Conservation (phyloP, 768 basidiomycete genomes). For the Lyophyllum shimeji region DNA sequence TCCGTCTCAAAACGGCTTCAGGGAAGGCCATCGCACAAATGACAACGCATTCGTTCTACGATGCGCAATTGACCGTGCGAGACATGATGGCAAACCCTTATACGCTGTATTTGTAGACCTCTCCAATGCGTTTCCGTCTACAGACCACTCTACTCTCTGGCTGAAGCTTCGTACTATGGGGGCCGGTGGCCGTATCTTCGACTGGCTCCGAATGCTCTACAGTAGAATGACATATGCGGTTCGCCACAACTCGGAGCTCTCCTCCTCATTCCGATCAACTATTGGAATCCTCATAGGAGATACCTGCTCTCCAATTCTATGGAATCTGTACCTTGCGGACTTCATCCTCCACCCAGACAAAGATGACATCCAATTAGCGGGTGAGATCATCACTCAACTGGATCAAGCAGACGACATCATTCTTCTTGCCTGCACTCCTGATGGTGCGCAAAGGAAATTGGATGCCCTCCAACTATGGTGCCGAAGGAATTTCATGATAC, state of each 20-base stretch:
- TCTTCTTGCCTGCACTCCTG: constrained; percentile 14
- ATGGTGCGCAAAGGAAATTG: constrained; percentile 18
- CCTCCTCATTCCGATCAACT: background rate
- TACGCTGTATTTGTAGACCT: constrained; percentile 19
- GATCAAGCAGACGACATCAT: constrained; percentile 27
- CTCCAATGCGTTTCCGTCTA: constrained; percentile 29
- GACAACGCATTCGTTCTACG: constrained; percentile 9
- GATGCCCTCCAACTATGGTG: constrained; percentile 18
- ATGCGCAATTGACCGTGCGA: constrained; percentile 14
- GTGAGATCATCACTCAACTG: constrained; percentile 14
- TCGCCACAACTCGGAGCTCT: background rate
- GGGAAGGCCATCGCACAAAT: constrained; percentile 20
- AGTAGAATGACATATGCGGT: constrained; percentile 5
- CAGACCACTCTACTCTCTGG: constrained; percentile 26
- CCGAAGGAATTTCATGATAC: constrained; percentile 21
- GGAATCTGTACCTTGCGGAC: constrained; percentile 23
- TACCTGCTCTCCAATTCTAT: constrained; percentile 21
- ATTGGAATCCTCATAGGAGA: constrained; percentile 23
- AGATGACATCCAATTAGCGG: constrained; percentile 17
- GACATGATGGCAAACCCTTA: constrained; percentile 7
- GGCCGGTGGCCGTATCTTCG: constrained; percentile 16
- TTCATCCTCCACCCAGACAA: constrained; percentile 7
- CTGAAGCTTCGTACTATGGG: constrained; percentile 19
- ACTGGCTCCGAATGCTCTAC: constrained; percentile 17
- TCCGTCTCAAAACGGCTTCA: constrained; percentile 28